A percentile compares a stretch with the other conserved stretches of the same genome.
Conservation (phyloP, 2,329 filamentous ascomycete species). For the Pseudogymnoascus sp. region DNA sequence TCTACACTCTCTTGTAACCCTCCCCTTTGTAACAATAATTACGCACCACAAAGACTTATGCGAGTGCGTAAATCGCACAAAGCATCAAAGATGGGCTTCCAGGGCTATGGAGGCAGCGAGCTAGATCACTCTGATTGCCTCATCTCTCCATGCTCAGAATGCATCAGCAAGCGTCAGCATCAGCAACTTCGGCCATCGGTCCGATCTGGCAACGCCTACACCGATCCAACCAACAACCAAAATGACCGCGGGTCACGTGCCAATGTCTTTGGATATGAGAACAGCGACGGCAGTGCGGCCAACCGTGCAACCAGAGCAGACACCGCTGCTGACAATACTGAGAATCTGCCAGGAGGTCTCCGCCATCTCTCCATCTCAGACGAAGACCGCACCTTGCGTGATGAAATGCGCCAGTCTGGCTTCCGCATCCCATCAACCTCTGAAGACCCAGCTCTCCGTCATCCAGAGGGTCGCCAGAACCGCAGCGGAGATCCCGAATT, state of each 20-base stretch:
- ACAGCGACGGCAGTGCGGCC: background rate
- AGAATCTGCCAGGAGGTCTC: background rate
- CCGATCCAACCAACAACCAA: background rate
- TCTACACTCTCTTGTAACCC: background rate
- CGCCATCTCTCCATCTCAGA: background rate
- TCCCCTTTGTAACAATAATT: background rate
- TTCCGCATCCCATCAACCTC: background rate
- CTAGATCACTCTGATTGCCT: background rate
- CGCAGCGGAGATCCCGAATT: background rate
- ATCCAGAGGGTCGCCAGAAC: background rate
- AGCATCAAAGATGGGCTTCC: slow-evolving; percentile 2
- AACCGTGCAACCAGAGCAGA: background rate
- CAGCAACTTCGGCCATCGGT: background rate
- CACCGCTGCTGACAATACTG: background rate
- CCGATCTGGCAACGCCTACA: background rate
- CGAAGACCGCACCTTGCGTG: background rate
- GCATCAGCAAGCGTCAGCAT: background rate
- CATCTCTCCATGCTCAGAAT: background rate
- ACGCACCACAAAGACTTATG: background rate
- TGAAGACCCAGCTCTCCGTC: too few relatives aligned
- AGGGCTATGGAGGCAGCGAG: background rate
- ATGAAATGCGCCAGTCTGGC: background rate
- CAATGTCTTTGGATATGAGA: background rate
- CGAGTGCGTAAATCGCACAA: background rate
- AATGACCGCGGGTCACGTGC: background rate